phyloP scores from a whole-genome alignment of 1,139 yeast genomes.

The Pichia sp. region DNA sequence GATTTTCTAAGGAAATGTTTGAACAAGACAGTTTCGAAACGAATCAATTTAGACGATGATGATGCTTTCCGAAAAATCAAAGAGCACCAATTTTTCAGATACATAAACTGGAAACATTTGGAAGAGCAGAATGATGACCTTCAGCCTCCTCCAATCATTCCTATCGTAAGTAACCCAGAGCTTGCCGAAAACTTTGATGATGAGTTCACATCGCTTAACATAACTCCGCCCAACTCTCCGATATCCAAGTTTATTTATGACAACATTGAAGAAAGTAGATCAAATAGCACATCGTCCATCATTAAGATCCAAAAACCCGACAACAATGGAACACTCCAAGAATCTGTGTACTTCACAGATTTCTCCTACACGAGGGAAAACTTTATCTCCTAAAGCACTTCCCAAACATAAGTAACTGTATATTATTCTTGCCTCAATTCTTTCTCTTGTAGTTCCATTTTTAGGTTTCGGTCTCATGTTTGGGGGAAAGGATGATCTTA shows the following conservation, averaged over 20 bases:
- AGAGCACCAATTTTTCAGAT: slow-evolving; percentile 74
- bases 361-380: slow-evolving; percentile 26
- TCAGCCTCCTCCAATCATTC: slow-evolving; percentile 76
- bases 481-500: slow-evolving; percentile 37
- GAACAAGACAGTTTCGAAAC: slow-evolving; percentile 67
- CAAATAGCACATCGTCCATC: slow-evolving; percentile 25
- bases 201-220: slow-evolving; percentile 74
- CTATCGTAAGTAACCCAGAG: slow-evolving; percentile 83
- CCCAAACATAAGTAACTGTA: background rate
- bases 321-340: slow-evolving; percentile 18
- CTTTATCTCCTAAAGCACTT: background rate
- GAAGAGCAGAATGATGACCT: slow-evolving; percentile 38
- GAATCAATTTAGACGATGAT: slow-evolving; percentile 62
- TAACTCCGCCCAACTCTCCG: slow-evolving; percentile 29
- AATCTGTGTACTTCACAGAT: slow-evolving; percentile 27
- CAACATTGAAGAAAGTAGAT: slow-evolving; percentile 23
- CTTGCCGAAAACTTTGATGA: slow-evolving; percentile 88
- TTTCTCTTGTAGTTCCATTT: slow-evolving; percentile 1
- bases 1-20: slow-evolving; percentile 68
- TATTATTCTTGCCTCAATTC: background rate
- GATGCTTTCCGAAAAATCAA: slow-evolving; percentile 41
- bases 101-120: slow-evolving; percentile 66
- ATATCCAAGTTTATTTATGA: slow-evolving; percentile 21
- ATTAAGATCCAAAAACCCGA: slow-evolving; percentile 25
- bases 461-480: slow-evolving; percentile 5